These are phyloP conservation scores for Solanum sejunctum DNA, from an alignment of 257 asterid species.

Conservation along the genomic window DNA sequence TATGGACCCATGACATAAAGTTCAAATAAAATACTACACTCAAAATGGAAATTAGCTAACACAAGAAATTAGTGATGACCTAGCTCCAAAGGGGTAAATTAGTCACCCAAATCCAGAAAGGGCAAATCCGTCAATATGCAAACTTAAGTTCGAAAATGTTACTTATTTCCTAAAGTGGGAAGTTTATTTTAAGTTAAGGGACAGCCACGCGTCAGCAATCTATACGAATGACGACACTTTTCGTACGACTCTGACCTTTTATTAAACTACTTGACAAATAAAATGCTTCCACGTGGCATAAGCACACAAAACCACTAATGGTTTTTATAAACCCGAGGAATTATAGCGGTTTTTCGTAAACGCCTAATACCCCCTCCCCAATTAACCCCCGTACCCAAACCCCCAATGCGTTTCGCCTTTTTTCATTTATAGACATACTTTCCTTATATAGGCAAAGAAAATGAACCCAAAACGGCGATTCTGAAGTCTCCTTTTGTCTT, in stretches of 20 bases:
- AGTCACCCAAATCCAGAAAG: background rate
- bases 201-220: conserved; percentile 23
- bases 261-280: background rate
- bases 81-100: background rate
- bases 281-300: background rate
- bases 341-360: background rate
- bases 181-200: background rate
- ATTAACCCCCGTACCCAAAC: background rate
- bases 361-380: background rate
- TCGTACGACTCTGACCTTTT: background rate
- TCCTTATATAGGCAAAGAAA: conserved; percentile 19
- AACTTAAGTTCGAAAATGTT: background rate
- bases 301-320: background rate
- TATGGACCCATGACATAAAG: background rate
- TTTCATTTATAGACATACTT: conserved; percentile 12
- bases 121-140: conserved; percentile 15
- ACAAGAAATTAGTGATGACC: background rate
- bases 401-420: background rate
- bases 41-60: background rate
- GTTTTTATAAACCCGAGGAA: background rate
- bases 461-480: conserved; percentile 8
- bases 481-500: conserved; percentile 20
- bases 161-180: conserved; percentile 14
- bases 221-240: conserved; percentile 12
- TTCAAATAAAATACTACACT: background rate